Percentiles rank a stretch among this genome's conserved stretches.
Conservation (phyloP, 768 basidiomycete species). For the Nevesoporus exiguus region DNA sequence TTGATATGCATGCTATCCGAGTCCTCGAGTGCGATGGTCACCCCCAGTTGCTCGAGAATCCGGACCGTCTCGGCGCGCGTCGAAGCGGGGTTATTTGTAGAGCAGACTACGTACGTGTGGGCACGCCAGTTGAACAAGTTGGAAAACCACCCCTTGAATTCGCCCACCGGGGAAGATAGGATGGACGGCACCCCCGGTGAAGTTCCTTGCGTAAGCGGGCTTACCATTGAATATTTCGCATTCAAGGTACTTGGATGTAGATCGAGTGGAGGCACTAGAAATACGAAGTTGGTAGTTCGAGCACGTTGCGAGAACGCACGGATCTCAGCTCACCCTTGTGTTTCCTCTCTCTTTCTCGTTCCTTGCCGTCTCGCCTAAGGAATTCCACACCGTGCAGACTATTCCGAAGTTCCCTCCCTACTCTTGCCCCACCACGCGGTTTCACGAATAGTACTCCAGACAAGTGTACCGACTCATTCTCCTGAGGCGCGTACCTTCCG, state of each 20-base stretch:
- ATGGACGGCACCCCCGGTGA: constrained; percentile 37
- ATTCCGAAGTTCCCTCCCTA: constrained; percentile 54
- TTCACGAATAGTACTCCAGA: constrained; percentile 34
- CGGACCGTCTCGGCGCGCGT: constrained; percentile 65
- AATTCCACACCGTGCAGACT: constrained; percentile 36
- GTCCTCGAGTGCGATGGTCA: constrained; percentile 60
- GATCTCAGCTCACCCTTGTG: constrained; percentile 42
- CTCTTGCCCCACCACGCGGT: constrained; percentile 27
- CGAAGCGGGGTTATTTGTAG: constrained; percentile 48
- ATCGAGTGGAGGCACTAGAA: constrained; percentile 55
- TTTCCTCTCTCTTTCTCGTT: constrained; percentile 50
- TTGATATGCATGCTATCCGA: constrained; percentile 27
- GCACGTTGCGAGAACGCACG: neutral
- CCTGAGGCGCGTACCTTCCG: constrained; percentile 11
- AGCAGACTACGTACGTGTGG: constrained; percentile 53
- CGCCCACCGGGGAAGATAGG: constrained; percentile 71
- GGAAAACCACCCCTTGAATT: constrained; percentile 69
- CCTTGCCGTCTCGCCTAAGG: constrained; percentile 35
- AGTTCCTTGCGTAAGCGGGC: constrained; percentile 47
- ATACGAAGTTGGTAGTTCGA: neutral
- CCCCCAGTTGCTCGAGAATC: constrained; percentile 63
- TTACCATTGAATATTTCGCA: constrained; percentile 8
- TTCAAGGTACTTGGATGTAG: neutral
- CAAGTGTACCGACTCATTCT: constrained; percentile 17
- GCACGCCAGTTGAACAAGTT: constrained; percentile 92